These are phyloP conservation scores for Yamadazyma laniorum DNA, from an alignment of 805 yeast species.

Conservation along the genomic window DNA sequence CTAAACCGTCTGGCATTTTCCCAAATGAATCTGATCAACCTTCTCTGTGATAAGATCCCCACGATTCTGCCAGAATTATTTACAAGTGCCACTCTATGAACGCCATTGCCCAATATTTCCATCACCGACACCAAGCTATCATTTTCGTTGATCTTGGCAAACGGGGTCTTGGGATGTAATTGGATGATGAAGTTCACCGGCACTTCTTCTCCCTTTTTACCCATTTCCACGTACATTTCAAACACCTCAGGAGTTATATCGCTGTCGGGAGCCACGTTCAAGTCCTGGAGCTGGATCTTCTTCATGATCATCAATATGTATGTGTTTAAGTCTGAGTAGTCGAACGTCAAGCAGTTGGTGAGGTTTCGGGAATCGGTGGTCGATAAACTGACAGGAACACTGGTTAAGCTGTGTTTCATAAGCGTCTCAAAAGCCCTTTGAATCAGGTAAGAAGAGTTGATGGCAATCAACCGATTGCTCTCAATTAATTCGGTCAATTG, in stretches of 20 bases:
- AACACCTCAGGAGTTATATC: conserved; percentile 25
- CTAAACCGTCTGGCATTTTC: conserved; percentile 88
- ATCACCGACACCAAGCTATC: conserved; percentile 73
- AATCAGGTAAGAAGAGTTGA: conserved; percentile 67
- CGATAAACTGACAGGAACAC: conserved; percentile 65
- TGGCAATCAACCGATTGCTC: conserved; percentile 68
- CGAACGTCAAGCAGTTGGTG: conserved; percentile 75
- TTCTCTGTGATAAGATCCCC: conserved; percentile 88
- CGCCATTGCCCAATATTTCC: conserved; percentile 90
- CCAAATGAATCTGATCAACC: conserved; percentile 84
- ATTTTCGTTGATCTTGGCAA: conserved; percentile 67
- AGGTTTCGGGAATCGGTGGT: conserved; percentile 38
- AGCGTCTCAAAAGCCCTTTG: conserved; percentile 86
- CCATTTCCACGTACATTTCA: conserved; percentile 48
- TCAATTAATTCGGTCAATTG: conserved; percentile 73
- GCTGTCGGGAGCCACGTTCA: conserved; percentile 25
- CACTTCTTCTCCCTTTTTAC: conserved; percentile 84
- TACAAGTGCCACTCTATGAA: conserved; percentile 86
- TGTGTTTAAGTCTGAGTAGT: conserved; percentile 86
- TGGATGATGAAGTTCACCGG: conserved; percentile 87
- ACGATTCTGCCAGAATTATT: conserved; percentile 51
- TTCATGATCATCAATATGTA: conserved; percentile 82
- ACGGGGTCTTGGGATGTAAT: conserved; percentile 85
- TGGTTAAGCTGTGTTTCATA: conserved; percentile 69
- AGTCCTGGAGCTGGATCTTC: conserved; percentile 46